Evolutionary conservation across 202 grass and related monocot species (phyloP).

Genomic region (Digitaria exilis): DNA sequence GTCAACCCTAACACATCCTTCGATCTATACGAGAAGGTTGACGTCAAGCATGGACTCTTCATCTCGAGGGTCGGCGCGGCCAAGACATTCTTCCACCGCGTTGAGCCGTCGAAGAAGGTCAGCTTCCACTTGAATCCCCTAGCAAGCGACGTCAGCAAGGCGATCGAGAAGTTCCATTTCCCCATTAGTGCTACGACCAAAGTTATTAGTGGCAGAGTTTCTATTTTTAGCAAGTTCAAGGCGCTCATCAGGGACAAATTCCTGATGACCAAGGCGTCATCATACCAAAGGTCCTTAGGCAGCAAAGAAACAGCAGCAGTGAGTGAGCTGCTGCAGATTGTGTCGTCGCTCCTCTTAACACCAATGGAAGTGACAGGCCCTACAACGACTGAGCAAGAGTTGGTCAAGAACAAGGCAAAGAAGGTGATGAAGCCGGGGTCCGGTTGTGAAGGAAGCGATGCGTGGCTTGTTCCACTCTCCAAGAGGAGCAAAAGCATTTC

Average conservation of each 20-base stretch:
- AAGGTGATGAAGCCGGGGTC: slow-evolving; percentile 48
- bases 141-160: slow-evolving; percentile 49
- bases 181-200: slow-evolving; percentile 47
- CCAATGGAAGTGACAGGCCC: slow-evolving; percentile 34
- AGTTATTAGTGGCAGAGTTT: slow-evolving; percentile 56
- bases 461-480: slow-evolving; percentile 46
- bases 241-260: slow-evolving; percentile 63
- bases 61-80: slow-evolving; percentile 60
- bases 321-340: slow-evolving; percentile 52
- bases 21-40: slow-evolving; percentile 64
- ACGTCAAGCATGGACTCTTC: slow-evolving; percentile 61
- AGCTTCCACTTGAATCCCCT: slow-evolving; percentile 63
- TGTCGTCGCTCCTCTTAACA: slow-evolving; percentile 59
- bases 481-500: slow-evolving; percentile 56
- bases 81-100: slow-evolving; percentile 59
- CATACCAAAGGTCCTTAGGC: slow-evolving; percentile 43
- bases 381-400: slow-evolving; percentile 18
- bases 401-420: slow-evolving; percentile 40
- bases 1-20: slow-evolving; percentile 47
- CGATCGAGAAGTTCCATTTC: slow-evolving; percentile 60
- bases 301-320: slow-evolving; percentile 40
- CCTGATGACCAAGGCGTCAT: slow-evolving; percentile 35
- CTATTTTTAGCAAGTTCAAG: slow-evolving; percentile 65
- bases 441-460: slow-evolving; percentile 18
- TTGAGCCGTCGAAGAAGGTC: slow-evolving; percentile 67